These are phyloP conservation scores for Omphalea diandra DNA, from an alignment of 441 rosid species.

Conservation along the genomic window DNA sequence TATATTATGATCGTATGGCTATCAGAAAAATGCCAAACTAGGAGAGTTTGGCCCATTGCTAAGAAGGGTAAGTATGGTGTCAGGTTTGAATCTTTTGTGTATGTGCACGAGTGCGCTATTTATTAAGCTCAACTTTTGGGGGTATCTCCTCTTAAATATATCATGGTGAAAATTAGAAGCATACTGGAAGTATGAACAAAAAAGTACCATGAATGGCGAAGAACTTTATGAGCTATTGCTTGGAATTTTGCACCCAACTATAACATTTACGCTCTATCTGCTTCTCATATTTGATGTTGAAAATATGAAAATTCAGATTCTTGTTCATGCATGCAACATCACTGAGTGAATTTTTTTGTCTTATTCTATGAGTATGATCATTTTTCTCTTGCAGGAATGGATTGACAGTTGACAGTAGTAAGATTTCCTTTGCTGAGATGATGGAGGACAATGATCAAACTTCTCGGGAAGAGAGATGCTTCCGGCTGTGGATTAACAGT, in stretches of 20 bases:
- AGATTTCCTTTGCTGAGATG: constrained; percentile 86
- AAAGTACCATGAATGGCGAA: neutral
- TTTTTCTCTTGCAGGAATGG: constrained; percentile 74
- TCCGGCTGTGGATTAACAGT: constrained; percentile 98
- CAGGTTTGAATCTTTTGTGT: neutral
- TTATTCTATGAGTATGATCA: neutral
- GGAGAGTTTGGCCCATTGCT: neutral
- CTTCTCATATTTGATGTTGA: neutral
- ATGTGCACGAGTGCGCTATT: neutral
- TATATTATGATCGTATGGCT: neutral
- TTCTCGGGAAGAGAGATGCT: constrained; percentile 98
- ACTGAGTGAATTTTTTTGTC: neutral
- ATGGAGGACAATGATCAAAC: constrained; percentile 93
- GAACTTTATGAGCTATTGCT: neutral
- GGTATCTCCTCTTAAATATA: neutral
- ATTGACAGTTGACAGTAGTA: constrained; percentile 58
- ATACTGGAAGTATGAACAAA: neutral
- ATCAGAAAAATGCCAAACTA: neutral
- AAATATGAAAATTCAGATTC: neutral
- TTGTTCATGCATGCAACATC: neutral
- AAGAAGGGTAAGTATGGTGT: neutral
- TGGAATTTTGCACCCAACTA: neutral
- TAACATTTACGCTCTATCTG: neutral
- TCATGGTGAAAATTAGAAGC: neutral
- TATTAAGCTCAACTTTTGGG: neutral